Conservation (phyloP, 202 grass and related monocot species). For the Eragrostis tef region DNA sequence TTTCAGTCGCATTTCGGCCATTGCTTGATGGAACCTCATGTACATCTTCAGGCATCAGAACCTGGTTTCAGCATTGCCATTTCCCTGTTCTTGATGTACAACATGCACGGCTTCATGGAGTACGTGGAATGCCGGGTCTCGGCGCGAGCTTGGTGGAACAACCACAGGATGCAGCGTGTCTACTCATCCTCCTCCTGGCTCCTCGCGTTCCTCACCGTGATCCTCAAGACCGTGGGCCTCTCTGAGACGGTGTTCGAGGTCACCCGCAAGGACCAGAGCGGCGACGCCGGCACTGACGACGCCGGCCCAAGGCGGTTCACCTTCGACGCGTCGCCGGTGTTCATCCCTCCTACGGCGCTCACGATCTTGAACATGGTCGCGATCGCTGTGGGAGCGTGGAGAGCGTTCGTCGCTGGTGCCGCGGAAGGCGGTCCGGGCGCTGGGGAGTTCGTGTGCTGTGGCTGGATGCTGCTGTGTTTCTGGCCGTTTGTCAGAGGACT, state of each 20-base stretch:
- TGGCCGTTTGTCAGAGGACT: conserved; percentile 61
- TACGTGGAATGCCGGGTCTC: no score
- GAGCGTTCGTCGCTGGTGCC: no score
- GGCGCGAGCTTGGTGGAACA: conserved; percentile 54
- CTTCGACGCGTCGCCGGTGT: conserved; percentile 56
- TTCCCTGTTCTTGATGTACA: no score
- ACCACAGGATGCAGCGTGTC: conserved; percentile 58
- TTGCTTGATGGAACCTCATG: no score
- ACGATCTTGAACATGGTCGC: conserved; percentile 30
- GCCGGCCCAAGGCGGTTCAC: conserved; percentile 48
- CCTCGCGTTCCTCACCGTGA: conserved; percentile 50
- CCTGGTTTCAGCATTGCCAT: no score
- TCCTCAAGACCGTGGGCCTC: conserved; percentile 57
- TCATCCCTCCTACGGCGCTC: conserved; percentile 45
- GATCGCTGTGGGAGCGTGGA: background rate
- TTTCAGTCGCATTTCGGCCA: no score
- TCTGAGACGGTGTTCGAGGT: conserved; percentile 60
- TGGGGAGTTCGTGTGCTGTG: conserved; percentile 46
- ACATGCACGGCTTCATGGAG: no score
- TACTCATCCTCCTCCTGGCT: conserved; percentile 38
- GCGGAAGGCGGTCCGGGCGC: background rate
- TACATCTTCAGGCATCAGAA: no score
- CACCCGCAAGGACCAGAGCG: conserved; percentile 51
- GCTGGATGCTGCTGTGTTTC: conserved; percentile 52
- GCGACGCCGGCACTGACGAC: background rate